These are phyloP conservation scores for Gnomoniopsis sp. DNA, from an alignment of 2,329 filamentous ascomycete genomes.

Conservation along the genomic window DNA sequence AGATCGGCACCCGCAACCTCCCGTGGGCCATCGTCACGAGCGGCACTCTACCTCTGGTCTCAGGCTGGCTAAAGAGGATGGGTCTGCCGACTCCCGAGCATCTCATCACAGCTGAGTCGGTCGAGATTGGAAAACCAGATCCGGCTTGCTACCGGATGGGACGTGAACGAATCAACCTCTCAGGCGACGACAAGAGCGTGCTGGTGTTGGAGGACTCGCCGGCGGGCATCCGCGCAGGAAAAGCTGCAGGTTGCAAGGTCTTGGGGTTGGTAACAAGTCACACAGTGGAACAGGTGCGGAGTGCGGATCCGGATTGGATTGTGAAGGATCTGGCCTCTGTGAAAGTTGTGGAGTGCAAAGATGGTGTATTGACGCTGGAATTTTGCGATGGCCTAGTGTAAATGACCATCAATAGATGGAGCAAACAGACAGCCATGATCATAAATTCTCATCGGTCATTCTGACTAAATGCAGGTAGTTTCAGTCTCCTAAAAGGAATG, in stretches of 20 bases:
- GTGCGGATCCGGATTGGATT: constrained; percentile 83
- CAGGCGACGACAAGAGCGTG: constrained; percentile 46
- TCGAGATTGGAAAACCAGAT: constrained; percentile 72
- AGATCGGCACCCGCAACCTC: constrained; percentile 57
- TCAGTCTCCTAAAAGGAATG: too few species aligned
- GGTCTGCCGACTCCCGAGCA: constrained; percentile 61
- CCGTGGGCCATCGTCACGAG: constrained; percentile 88
- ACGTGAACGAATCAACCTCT: constrained; percentile 55
- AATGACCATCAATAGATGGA: neutral
- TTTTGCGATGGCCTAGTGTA: constrained; percentile 57
- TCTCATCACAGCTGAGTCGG: constrained; percentile 73
- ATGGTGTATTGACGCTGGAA: constrained; percentile 63
- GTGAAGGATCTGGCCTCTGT: constrained; percentile 76
- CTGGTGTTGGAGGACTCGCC: constrained; percentile 88
- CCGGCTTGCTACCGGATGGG: constrained; percentile 71
- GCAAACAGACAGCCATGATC: neutral
- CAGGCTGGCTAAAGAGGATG: constrained; percentile 69
- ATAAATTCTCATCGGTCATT: neutral
- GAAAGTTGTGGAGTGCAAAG: constrained; percentile 54
- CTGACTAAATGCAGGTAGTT: neutral
- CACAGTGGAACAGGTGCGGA: constrained; percentile 64
- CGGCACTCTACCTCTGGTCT: constrained; percentile 64
- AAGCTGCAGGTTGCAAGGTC: constrained; percentile 81
- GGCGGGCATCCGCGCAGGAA: constrained; percentile 78
- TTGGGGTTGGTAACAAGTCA: constrained; percentile 85